Conservation (phyloP, 164 flowering plant genomes). For the Amborella trichopoda region DNA sequence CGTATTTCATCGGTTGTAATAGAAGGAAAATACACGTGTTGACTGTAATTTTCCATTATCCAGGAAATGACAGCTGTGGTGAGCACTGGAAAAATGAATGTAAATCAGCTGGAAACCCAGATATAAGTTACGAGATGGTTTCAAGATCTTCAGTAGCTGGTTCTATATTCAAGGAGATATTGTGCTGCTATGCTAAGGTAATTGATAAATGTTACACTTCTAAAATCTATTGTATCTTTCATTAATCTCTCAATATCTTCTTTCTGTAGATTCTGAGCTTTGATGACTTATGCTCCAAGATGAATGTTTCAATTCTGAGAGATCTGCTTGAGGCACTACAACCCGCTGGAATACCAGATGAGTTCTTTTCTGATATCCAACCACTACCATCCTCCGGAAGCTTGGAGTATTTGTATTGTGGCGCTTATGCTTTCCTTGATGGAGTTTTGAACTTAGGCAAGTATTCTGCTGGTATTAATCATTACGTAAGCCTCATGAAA, state of each 20-base stretch:
- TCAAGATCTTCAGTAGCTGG: slow-evolving; percentile 30
- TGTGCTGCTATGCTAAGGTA: slow-evolving; percentile 59
- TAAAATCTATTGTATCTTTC: background rate
- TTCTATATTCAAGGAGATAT: slow-evolving; percentile 40
- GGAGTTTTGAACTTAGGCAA: slow-evolving; percentile 33
- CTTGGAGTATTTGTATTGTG: slow-evolving; percentile 46
- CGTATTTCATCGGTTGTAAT: background rate
- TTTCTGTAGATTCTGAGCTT: slow-evolving; percentile 37
- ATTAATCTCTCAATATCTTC: background rate
- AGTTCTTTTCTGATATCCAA: slow-evolving; percentile 24
- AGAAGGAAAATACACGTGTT: background rate
- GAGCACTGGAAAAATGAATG: slow-evolving; percentile 57
- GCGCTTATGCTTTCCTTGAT: slow-evolving; percentile 55
- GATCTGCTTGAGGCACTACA: slow-evolving; percentile 57
- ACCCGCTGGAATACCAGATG: slow-evolving; percentile 22
- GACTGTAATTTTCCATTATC: background rate
- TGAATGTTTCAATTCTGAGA: slow-evolving; percentile 25
- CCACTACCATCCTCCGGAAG: slow-evolving; percentile 43
- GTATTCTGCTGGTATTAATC: background rate
- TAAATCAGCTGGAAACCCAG: slow-evolving; percentile 48
- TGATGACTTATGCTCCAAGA: slow-evolving; percentile 23
- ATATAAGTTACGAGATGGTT: slow-evolving; percentile 20
- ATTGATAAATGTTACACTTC: background rate
- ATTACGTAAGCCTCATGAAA: background rate
- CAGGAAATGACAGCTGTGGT: slow-evolving; percentile 48